A percentile compares a stretch with the other conserved stretches of the same genome.
These are phyloP conservation scores for Cryptomeria japonica DNA, from an alignment of 75 land plant species.

Conservation along the genomic window DNA sequence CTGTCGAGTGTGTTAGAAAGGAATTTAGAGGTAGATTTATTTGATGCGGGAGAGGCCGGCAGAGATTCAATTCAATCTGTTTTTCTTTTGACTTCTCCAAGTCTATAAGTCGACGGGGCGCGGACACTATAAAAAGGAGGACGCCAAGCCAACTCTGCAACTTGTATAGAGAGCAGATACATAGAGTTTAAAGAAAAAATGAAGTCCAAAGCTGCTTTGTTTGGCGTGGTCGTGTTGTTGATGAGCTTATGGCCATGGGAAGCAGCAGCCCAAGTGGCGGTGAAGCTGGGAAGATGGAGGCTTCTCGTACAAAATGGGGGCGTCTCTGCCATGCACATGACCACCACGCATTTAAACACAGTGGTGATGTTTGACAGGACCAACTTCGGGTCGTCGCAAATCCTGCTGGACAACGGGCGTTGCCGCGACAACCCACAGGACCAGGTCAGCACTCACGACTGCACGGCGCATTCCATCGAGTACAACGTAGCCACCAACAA, in stretches of 20 bases:
- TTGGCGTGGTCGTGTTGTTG: background rate
- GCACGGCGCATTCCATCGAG: constrained; percentile 72
- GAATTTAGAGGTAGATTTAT: background rate
- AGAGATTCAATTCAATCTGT: background rate
- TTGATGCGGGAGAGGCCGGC: background rate
- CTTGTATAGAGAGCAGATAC: too few species aligned
- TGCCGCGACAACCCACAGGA: constrained; percentile 47
- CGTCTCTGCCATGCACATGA: constrained; percentile 77
- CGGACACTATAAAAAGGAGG: background rate
- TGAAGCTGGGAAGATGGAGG: constrained; percentile 51
- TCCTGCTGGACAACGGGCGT: constrained; percentile 32
- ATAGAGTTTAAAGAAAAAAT: too few species aligned
- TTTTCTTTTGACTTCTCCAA: too few species aligned
- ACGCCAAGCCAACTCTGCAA: background rate
- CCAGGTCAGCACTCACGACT: constrained; percentile 45
- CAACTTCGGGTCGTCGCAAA: constrained; percentile 66
- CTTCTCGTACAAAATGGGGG: constrained; percentile 56
- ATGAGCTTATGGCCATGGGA: background rate
- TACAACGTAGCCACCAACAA: constrained; percentile 38
- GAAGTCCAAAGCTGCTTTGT: background rate
- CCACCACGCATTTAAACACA: constrained; percentile 55
- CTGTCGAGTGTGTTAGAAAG: background rate
- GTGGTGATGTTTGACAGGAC: constrained; percentile 75
- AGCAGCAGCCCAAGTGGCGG: background rate
- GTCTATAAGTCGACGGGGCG: too few species aligned